Evolutionary conservation across 257 asterid genomes (phyloP).

Genomic region (Osmanthus fragrans): DNA sequence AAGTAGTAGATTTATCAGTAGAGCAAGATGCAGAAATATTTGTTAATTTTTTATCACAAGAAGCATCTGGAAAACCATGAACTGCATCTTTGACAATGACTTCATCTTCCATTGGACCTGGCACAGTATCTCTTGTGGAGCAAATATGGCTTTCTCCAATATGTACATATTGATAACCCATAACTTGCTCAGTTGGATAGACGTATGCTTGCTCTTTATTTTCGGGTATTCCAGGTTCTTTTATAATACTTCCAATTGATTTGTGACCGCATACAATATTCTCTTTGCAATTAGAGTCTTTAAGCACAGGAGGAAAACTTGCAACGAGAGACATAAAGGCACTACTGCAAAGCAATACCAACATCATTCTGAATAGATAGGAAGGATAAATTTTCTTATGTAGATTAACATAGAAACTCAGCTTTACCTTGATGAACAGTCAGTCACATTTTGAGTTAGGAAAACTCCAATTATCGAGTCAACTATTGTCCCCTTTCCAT

Average conservation of each 20-base stretch:
- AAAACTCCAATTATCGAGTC: slow-evolving; percentile 60
- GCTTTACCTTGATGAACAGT: slow-evolving; percentile 54
- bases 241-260: slow-evolving; percentile 6
- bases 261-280: slow-evolving; percentile 5
- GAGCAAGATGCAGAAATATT: background rate
- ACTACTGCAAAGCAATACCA: slow-evolving; percentile 33
- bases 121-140: background rate
- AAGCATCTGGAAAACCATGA: background rate
- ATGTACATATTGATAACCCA: background rate
- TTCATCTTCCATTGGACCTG: background rate
- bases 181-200: background rate
- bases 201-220: background rate
- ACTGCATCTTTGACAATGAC: background rate
- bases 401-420: background rate
- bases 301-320: slow-evolving; percentile 32
- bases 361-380: background rate
- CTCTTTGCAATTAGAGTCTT: slow-evolving; percentile 14
- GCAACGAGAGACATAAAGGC: slow-evolving; percentile 58
- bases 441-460: slow-evolving; percentile 64
- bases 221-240: background rate
- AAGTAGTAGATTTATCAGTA: background rate
- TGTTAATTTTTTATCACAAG: background rate
- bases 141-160: background rate
- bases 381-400: background rate
- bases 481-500: slow-evolving; percentile 71